Conservation (phyloP, 2,329 filamentous ascomycete species). For the Exophiala calicioides region DNA sequence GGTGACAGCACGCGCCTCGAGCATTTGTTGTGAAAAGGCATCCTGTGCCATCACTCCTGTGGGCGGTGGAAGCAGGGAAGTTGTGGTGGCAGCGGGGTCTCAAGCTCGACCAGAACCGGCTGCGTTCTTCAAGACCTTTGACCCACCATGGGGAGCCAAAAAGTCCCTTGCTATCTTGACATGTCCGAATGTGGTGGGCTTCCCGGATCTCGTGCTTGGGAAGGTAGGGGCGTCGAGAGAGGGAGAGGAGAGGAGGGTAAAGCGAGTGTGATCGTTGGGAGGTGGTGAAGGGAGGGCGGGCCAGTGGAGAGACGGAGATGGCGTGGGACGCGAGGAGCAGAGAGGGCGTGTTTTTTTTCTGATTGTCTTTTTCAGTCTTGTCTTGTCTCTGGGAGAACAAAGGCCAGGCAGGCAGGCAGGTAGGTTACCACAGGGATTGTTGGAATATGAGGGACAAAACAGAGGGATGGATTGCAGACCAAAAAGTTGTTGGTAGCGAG, state of each 20-base stretch:
- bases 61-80: not conserved
- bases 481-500: too few relatives aligned
- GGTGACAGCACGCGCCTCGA: constrained; percentile 47
- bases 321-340: not conserved
- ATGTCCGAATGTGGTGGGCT: constrained; percentile 13
- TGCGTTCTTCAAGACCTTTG: constrained; percentile 22
- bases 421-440: constrained; percentile 12
- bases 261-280: constrained; percentile 5
- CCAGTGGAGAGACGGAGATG: not conserved
- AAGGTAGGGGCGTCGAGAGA: constrained; percentile 1
- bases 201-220: constrained; percentile 7
- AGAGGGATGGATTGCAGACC: too few relatives aligned
- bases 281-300: not conserved
- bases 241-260: not conserved
- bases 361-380: too few relatives aligned
- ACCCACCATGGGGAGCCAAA: constrained; percentile 25
- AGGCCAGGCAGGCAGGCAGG: constrained; percentile 11
- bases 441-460: constrained; percentile 1
- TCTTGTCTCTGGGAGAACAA: constrained; percentile 10
- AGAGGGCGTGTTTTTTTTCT: constrained; percentile 10
- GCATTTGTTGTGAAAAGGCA: constrained; percentile 40
- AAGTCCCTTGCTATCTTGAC: constrained; percentile 26
- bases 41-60: constrained; percentile 43
- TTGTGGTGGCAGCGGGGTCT: constrained; percentile 1
- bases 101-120: constrained; percentile 11